Percentiles rank a stretch among this genome's conserved stretches.
phyloP scores from a whole-genome alignment of 192 early-diverging fungal genomes.

The Ambispora gerdemannii region DNA sequence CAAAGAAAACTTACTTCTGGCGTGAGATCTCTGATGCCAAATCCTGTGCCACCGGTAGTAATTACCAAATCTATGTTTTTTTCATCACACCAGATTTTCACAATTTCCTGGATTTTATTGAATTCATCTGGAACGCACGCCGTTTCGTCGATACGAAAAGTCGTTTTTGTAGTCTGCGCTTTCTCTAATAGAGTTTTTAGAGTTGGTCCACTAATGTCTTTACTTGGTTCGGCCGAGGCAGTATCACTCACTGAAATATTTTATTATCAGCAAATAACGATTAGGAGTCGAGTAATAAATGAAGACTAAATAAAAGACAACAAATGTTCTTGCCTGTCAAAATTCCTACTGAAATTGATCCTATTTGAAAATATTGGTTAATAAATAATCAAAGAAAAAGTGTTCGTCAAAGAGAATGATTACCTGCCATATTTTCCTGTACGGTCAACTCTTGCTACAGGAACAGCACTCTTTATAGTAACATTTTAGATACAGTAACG shows the following conservation, averaged over 20 bases:
- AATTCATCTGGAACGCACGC: constrained; percentile 54
- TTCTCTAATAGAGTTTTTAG: constrained; percentile 40
- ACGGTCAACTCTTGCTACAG: too few species aligned
- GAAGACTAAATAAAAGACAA: too few species aligned
- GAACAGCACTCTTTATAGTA: too few species aligned
- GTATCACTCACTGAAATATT: constrained; percentile 66
- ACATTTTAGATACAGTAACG: too few species aligned
- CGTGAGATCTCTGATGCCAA: constrained; percentile 81
- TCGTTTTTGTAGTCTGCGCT: constrained; percentile 6
- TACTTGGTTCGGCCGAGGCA: constrained; percentile 44
- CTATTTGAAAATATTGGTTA: too few species aligned
- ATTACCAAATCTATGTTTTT: constrained; percentile 65
- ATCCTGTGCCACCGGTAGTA: constrained; percentile 91
- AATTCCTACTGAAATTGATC: too few species aligned
- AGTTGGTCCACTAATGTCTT: constrained; percentile 66
- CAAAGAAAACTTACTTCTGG: constrained; percentile 78
- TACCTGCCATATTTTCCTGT: too few species aligned
- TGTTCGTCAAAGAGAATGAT: too few species aligned
- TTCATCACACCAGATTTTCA: constrained; percentile 51
- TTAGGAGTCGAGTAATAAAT: too few species aligned
- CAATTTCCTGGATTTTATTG: constrained; percentile 46
- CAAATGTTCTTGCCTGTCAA: too few species aligned
- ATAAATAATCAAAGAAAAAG: too few species aligned
- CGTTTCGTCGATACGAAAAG: constrained; percentile 41
- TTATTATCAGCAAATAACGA: too few species aligned